Evolutionary conservation across 306 rosid species (phyloP).

Genomic region (Cyamopsis tetragonoloba): DNA sequence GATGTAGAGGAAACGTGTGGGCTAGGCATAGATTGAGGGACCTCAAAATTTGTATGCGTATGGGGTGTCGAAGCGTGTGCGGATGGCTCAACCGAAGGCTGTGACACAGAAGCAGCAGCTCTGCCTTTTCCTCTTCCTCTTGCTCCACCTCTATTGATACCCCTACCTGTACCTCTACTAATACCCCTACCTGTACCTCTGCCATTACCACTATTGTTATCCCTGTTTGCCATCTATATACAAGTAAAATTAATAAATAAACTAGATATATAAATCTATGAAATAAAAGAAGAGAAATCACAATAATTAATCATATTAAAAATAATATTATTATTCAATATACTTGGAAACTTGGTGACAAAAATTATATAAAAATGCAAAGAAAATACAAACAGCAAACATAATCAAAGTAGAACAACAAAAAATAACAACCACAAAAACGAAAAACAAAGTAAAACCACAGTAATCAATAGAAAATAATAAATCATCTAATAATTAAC

Average conservation of each 20-base stretch:
- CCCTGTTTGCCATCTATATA: background rate
- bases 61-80: background rate
- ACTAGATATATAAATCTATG: no score
- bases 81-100: background rate
- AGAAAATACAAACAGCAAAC: background rate
- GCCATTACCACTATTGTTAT: background rate
- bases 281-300: no score
- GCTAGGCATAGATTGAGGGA: background rate
- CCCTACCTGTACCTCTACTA: background rate
- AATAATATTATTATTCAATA: no score
- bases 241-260: no score
- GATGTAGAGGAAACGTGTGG: background rate
- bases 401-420: background rate
- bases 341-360: no score
- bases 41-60: background rate
- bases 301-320: no score
- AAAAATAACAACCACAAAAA: background rate
- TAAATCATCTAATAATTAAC: no score
- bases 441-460: background rate
- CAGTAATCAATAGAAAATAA: no score
- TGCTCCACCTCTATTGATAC: background rate
- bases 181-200: background rate
- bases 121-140: background rate
- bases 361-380: no score
- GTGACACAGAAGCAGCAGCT: background rate